Conservation (phyloP, 2,329 filamentous ascomycete genomes). For the Colletotrichum noveboracense region DNA sequence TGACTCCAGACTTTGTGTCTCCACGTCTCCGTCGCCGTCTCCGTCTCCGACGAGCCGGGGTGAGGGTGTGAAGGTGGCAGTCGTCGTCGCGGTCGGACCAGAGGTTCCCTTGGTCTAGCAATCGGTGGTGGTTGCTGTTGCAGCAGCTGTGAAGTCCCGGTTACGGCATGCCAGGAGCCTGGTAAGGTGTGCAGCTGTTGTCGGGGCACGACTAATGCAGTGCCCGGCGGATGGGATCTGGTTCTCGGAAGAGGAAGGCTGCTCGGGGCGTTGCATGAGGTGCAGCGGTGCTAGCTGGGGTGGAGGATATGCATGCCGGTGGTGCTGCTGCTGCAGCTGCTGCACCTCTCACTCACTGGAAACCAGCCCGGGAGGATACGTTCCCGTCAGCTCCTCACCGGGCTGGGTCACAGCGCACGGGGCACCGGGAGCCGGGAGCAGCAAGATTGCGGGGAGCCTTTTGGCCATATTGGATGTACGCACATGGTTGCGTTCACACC, state of each 20-base stretch:
- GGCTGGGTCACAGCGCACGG: neutral
- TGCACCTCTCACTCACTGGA: neutral
- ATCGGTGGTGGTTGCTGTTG: neutral
- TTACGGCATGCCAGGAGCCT: constrained; percentile 6
- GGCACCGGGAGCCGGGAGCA: constrained; percentile 7
- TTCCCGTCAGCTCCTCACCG: neutral
- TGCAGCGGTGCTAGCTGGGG: neutral
- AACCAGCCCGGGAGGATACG: neutral
- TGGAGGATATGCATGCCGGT: neutral
- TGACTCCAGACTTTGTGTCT: constrained; percentile 4
- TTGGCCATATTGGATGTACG: neutral
- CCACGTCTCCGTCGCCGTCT: constrained; percentile 1
- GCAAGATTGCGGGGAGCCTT: neutral
- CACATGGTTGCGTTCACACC: neutral
- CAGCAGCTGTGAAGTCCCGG: neutral
- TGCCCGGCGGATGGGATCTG: neutral
- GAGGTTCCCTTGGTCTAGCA: neutral
- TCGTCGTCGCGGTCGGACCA: neutral
- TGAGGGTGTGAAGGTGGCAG: neutral
- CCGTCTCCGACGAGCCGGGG: neutral
- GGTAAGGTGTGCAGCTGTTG: neutral
- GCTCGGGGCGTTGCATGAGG: neutral
- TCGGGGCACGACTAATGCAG: neutral
- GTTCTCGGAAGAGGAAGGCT: neutral
- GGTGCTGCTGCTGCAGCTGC: neutral